A percentile compares a stretch with the other conserved stretches of the same genome.
Conservation (phyloP, 164 flowering plant species). For the Vitis vinifera region ASM3070453v1 NC_081820.1:26687001-26687500, state of each 20-base stretch:
- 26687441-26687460: constrained; percentile 8
- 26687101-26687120: constrained; percentile 55
- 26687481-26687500: constrained; percentile 30
- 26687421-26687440: constrained; percentile 14
- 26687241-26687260: constrained; percentile 11
- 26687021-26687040: constrained; percentile 26
- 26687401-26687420: constrained; percentile 5
- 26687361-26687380: constrained; percentile 7
- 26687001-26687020: neutral
- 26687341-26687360: constrained; percentile 12
- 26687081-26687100: constrained; percentile 49
- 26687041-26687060: constrained; percentile 28
- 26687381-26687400: constrained; percentile 6
- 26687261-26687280: constrained; percentile 12
- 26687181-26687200: constrained; percentile 19
- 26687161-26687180: constrained; percentile 19
- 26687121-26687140: constrained; percentile 25
- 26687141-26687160: constrained; percentile 23
- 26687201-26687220: constrained; percentile 29
- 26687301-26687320: constrained; percentile 12
- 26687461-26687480: constrained; percentile 5
- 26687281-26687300: neutral
- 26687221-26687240: constrained; percentile 14
- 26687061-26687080: constrained; percentile 38
- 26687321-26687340: constrained; percentile 3